phyloP scores from a whole-genome alignment of 495 filamentous ascomycete genomes.

The Hamigera avellanea region DNA sequence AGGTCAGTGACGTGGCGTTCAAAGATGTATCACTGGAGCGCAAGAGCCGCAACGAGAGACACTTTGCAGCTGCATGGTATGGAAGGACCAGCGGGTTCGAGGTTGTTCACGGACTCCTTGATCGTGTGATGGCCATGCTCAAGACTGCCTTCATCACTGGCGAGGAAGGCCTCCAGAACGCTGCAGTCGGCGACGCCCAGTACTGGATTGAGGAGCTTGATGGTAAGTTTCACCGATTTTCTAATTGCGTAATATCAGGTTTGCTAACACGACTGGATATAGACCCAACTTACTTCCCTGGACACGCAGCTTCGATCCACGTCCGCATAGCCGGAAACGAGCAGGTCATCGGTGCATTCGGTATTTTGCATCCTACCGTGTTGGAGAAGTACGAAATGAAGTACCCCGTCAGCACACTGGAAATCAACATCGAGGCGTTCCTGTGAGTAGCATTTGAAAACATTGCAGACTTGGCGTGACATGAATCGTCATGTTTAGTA shows the following conservation, averaged over 20 bases:
- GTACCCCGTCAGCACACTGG: constrained; percentile 90
- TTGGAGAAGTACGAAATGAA: constrained; percentile 88
- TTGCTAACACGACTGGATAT: constrained; percentile 5
- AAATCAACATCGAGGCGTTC: constrained; percentile 93
- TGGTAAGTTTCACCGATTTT: constrained; percentile 36
- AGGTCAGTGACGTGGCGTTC: constrained; percentile 83
- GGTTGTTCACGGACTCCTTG: constrained; percentile 85
- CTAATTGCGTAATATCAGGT: neutral
- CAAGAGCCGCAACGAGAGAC: constrained; percentile 79
- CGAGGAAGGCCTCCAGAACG: constrained; percentile 56
- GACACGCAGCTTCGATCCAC: constrained; percentile 76
- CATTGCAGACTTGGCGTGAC: too few species aligned
- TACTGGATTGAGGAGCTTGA: constrained; percentile 94
- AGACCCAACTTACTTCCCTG: constrained; percentile 84
- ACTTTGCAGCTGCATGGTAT: constrained; percentile 90
- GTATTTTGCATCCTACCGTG: constrained; percentile 86
- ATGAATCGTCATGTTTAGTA: neutral
- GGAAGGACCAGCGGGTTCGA: constrained; percentile 96
- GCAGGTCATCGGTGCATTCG: constrained; percentile 70
- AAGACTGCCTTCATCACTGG: constrained; percentile 64
- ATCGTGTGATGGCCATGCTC: constrained; percentile 88
- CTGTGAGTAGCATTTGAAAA: constrained; percentile 47
- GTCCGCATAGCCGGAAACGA: constrained; percentile 59
- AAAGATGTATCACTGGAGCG: constrained; percentile 72
- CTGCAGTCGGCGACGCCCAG: constrained; percentile 40